Base-by-base conservation (phyloP, 2,329 filamentous ascomycete species). In the Periconia digitata region DNA sequence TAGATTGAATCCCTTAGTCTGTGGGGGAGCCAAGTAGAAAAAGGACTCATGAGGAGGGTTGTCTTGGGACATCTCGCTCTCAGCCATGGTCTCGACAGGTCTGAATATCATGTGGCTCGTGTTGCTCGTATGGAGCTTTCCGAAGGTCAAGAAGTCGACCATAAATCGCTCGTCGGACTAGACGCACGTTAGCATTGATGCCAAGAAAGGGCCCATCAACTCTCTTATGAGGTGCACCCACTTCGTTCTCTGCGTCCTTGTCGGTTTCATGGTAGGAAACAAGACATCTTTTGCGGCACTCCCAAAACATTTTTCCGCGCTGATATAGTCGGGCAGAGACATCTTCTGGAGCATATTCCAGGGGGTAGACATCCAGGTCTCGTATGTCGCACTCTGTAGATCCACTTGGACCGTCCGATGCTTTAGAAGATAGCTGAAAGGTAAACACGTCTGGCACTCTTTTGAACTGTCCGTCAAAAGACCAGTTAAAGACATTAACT, bases 161-260 rank as follows among this genome's bases (percentile, higher is more conserved):
- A 54, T 52, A 22, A 46, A 54, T 6, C 52, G 52, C 20, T 54
- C 52, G 23, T 51, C 52, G 2, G 43, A 43, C 46, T 54, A 17
- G 27, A 32, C 12, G 27, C 27, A 32, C 27, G 27, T 32, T 15
- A 32, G 35, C 16, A 16, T 37, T 37, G 8, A 37, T 17, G 10
- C 15, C n/a, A 12, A 23, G 20, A n/a, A 24, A 10, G 32, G 17
- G 40, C 16, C 35, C 35, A 37, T 37, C 27, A 32, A 16, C 16
- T 32, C 27, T 32, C 27, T 32, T 32, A 32, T 13, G 16, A 42
- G 15, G 32, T 8, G 13, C 3, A 49, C 44, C 35, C 8, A 51
- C 48, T 37, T 32, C 21, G 16, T 43, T 12, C 7, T 49, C 35
- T 17, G 27, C 36, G 3, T 46, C 40, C 12, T 23, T 24, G 13